Evolutionary conservation across 148 eudicot genomes (phyloP).

Genomic region (Silene conica): DNA sequence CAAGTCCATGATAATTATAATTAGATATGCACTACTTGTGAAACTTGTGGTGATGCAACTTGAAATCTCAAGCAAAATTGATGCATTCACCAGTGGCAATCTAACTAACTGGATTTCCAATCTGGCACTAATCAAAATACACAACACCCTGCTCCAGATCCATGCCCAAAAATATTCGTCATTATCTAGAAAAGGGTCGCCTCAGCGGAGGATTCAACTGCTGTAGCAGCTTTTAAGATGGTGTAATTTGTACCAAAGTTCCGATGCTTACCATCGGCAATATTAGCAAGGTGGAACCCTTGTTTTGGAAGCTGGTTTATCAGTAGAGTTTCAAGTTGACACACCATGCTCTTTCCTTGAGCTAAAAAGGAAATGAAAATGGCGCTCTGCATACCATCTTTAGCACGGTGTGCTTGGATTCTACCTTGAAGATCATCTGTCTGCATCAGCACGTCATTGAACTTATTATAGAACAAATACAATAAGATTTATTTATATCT

Average conservation of each 20-base stretch:
- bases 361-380: slow-evolving; percentile 63
- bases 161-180: neutral
- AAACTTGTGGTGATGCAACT: slow-evolving; percentile 18
- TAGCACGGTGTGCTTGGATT: slow-evolving; percentile 77
- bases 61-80: slow-evolving; percentile 34
- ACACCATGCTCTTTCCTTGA: slow-evolving; percentile 82
- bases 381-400: slow-evolving; percentile 79
- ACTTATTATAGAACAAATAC: no score
- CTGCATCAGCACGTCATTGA: no score
- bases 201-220: no score
- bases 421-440: slow-evolving; percentile 94
- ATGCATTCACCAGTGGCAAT: slow-evolving; percentile 27
- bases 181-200: neutral
- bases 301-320: no score
- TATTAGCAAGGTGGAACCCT: slow-evolving; percentile 58
- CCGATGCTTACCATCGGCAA: slow-evolving; percentile 91
- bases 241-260: slow-evolving; percentile 66
- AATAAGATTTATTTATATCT: no score
- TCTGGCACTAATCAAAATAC: neutral
- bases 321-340: slow-evolving; percentile 86
- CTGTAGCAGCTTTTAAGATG: slow-evolving; percentile 38
- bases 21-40: no score
- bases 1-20: no score
- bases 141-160: neutral
- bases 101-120: slow-evolving; percentile 4